Evolutionary conservation across 176 grass and related monocot genomes (phyloP).

Genomic region (Carex myosuroides): DNA sequence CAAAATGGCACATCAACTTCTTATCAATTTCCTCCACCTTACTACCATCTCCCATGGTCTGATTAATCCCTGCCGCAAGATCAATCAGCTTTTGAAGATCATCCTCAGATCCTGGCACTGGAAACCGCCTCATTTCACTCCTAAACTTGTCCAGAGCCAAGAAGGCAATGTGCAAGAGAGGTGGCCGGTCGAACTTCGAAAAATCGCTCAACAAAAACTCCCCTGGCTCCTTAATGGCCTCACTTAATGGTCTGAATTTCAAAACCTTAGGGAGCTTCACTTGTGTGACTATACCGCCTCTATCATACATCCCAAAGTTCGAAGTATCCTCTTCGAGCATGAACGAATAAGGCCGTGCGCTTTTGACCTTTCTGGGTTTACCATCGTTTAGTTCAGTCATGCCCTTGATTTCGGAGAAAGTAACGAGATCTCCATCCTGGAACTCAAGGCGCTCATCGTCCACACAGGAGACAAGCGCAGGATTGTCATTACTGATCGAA

Average conservation of each 20-base stretch:
- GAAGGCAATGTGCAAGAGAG: slow-evolving; percentile 34
- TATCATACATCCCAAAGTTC: slow-evolving; percentile 24
- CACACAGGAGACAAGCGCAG: slow-evolving; percentile 38
- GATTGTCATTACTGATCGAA: slow-evolving; percentile 43
- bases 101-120: slow-evolving; percentile 27
- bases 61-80: slow-evolving; percentile 24
- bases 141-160: slow-evolving; percentile 41
- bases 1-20: slow-evolving; percentile 25
- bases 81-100: slow-evolving; percentile 28
- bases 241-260: slow-evolving; percentile 31
- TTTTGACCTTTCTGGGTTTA: slow-evolving; percentile 28
- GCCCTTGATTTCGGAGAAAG: slow-evolving; percentile 43
- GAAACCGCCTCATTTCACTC: slow-evolving; percentile 26
- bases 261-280: slow-evolving; percentile 36
- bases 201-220: slow-evolving; percentile 32
- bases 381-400: slow-evolving; percentile 37
- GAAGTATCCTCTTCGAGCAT: slow-evolving; percentile 34
- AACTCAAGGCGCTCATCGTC: slow-evolving; percentile 50
- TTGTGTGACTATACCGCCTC: slow-evolving; percentile 38
- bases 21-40: slow-evolving; percentile 31
- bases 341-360: slow-evolving; percentile 21
- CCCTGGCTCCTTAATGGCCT: slow-evolving; percentile 34
- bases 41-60: slow-evolving; percentile 7
- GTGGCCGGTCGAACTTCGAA: slow-evolving; percentile 30
- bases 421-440: slow-evolving; percentile 45